Percentiles rank a stretch among this genome's conserved stretches.
Conservation (phyloP, 495 filamentous ascomycete species). For the Aspergillus indologenus region DNA sequence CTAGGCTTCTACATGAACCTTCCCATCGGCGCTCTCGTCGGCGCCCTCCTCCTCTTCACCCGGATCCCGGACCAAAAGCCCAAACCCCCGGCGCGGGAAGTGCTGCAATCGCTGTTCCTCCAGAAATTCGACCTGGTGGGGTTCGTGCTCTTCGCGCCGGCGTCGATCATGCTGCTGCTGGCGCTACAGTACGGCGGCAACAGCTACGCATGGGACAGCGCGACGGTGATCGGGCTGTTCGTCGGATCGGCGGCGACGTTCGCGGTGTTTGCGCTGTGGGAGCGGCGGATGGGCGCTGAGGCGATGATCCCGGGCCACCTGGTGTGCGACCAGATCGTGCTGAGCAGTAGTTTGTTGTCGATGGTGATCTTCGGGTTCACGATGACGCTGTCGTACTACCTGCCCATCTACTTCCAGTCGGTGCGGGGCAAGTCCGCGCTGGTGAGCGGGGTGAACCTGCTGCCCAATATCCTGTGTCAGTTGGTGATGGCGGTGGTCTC, state of each 20-base stretch:
- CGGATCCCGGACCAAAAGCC: conserved; percentile 43
- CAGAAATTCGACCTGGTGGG: conserved; percentile 44
- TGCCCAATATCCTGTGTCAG: conserved; percentile 50
- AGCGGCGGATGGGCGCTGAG: conserved; percentile 42
- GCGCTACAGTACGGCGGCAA: conserved; percentile 47
- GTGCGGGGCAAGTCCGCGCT: conserved; percentile 28
- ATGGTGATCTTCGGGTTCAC: conserved; percentile 20
- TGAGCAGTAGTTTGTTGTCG: conserved; percentile 28
- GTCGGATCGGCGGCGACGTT: conserved; percentile 45
- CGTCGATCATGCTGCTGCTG: conserved; percentile 46
- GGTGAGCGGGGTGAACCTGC: conserved; percentile 36
- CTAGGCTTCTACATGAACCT: conserved; percentile 62
- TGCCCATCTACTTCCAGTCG: conserved; percentile 44
- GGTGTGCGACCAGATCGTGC: conserved; percentile 29
- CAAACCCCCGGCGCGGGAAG: conserved; percentile 36
- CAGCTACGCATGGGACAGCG: conserved; percentile 42
- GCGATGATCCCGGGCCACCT: conserved; percentile 51
- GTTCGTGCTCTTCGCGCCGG: conserved; percentile 43
- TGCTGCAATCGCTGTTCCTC: conserved; percentile 23
- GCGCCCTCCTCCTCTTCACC: conserved; percentile 44
- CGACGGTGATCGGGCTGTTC: conserved; percentile 49
- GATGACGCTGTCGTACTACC: conserved; percentile 25
- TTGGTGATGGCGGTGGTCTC: conserved; percentile 43
- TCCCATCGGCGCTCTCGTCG: conserved; percentile 53
- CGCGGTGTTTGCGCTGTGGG: conserved; percentile 45